Evolutionary conservation across 129 eudicot genomes (phyloP), one percentile per base, ranked within the genome.

Genomic region (Gnaphalium uliginosum): DNA sequence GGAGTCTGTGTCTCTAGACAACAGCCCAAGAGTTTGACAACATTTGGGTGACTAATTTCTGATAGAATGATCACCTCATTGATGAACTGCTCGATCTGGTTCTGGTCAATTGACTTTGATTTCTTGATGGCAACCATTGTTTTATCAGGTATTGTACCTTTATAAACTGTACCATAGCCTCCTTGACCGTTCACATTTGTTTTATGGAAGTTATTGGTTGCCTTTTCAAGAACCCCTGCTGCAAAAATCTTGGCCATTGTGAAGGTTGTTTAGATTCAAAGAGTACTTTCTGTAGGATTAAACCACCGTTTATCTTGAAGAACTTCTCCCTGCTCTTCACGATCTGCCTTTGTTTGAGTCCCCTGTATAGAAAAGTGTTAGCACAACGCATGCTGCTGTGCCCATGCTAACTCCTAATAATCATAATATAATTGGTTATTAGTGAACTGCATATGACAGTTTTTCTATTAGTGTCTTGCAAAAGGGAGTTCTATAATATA

Each of bases 271-370:
- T 54, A 18, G 68, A 72, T 54, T 73, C 70, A 22, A 79, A 79
- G 26, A 79, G 83, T 33, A 79, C 79, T 30, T 66, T 73, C 63
- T 56, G 79, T 43, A 79, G 59, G 29, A 79, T 79, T 33, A 79
- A 39, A n/a, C 83, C 75, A 4, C 79, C 79, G 25, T 73, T 73
- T 66, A 65, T 63, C 75, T 65, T 41, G 48, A 79, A 73, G 27
- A 72, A 56, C 69, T 53, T 79, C 74, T 79, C 79, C 48, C 74
- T 73, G 60, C 27, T 54, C n/a, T 72, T 73, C 33, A 53, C 66
- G 69, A 72, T 66, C 19, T 66, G 46, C 41, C 83, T 60, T 70
- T 66, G 83, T 67, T 73, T 79, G 50, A 63, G 19, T 59, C 60
- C 83, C 25, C 61, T 21, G 6, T 51, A 72, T 73, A 72, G 4